Evolutionary conservation across 495 filamentous ascomycete species (phyloP).

Genomic region (Pyrenula massariospora): DNA sequence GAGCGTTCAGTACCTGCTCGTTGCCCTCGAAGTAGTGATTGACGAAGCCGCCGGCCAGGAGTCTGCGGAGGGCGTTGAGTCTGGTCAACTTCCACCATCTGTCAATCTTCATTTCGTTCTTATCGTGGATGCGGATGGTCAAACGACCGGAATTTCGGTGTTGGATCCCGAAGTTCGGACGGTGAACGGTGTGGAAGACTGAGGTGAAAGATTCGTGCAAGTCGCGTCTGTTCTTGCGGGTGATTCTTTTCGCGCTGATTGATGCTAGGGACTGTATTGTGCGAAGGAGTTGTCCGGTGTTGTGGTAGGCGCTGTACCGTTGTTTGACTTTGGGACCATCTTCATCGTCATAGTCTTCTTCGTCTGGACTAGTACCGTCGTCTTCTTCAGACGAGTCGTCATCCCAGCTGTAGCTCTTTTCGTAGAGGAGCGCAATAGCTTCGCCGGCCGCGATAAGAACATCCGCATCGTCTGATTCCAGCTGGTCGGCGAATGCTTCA

Average conservation of each 20-base stretch:
- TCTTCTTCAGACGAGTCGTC: conserved; percentile 46
- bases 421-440: conserved; percentile 82
- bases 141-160: conserved; percentile 70
- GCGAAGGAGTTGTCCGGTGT: conserved; percentile 39
- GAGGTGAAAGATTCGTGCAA: conserved; percentile 71
- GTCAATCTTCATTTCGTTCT: conserved; percentile 68
- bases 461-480: conserved; percentile 59
- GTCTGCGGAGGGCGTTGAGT: conserved; percentile 59
- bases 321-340: conserved; percentile 51
- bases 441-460: conserved; percentile 84
- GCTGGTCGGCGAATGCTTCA: conserved; percentile 81
- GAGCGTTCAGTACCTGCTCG: conserved; percentile 61
- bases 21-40: conserved; percentile 80
- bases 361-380: conserved; percentile 36
- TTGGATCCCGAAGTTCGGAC: conserved; percentile 58
- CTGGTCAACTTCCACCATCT: conserved; percentile 84
- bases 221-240: conserved; percentile 66
- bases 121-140: conserved; percentile 61
- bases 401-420: conserved; percentile 60
- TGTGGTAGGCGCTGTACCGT: conserved; percentile 44
- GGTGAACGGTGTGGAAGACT: conserved; percentile 74
- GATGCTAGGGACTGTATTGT: conserved; percentile 40
- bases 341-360: conserved; percentile 27
- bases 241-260: conserved; percentile 57
- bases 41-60: conserved; percentile 70